Base-by-base conservation (phyloP, 2,329 filamentous ascomycete genomes). In the Aureobasidium mangrovei region DNA sequence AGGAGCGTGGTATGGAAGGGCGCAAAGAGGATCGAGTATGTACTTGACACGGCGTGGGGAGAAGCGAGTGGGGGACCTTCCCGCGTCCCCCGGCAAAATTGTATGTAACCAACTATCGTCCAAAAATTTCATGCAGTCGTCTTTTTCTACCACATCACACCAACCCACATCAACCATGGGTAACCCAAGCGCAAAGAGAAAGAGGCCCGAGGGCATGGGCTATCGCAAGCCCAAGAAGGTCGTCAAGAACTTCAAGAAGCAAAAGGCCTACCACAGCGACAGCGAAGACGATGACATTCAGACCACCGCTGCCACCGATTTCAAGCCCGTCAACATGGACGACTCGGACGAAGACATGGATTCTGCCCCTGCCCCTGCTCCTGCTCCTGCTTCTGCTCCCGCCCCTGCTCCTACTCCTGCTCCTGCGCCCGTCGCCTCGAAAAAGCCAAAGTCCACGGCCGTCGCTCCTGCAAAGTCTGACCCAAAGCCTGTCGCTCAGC, bases 211-310 rank as follows among this genome's bases (percentile, higher is more conserved):
- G 64, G 63, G 61, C 57, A 35, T 60, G 58, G 45, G 53, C 28
- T 53, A 53, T n/a, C 48, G 55, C 18, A 80, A 81, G 67, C 77
- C 77, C 62, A 72, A 74, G 28, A 76, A 75, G 64, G 71, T 71
- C 61, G 67, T 72, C 43, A 80, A 80, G 67, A 81, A 81, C 62
- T 75, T 81, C 65, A 82, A 80, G 67, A 82, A 82, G 67, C 81
- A 85, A 66, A 71, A 70, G 60, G 70, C 74, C 56, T 85, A 86
- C 70, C 77, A 84, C 75, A 83, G 79, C 65, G 83, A 80, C 32
- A 79, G 78, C 56, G 78, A 81, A 54, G 70, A 74, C 46, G 74
- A 75, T 70, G 54, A 61, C 5, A 57, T 58, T 27, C 63, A 68
- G 45, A 61, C 63, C 29, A 62, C 66, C 12, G 58, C 59, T n/a